Evolutionary conservation across 78 protist genomes (phyloP), one percentile per base, ranked within the genome.

Genomic region (Tieghemostelium lacteum): DNA sequence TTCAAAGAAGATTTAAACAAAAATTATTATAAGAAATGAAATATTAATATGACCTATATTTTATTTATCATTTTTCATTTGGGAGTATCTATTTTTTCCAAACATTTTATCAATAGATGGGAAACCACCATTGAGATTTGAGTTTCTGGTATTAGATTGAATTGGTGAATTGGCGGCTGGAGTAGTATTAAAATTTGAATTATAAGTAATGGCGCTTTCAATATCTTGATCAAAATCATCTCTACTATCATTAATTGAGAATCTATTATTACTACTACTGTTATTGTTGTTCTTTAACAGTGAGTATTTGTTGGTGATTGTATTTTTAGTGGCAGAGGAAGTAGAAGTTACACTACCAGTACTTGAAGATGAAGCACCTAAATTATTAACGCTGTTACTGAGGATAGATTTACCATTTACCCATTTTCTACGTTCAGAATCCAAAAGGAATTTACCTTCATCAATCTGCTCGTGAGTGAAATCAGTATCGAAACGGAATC

Each of bases 401-500:
- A n/a, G n/a, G n/a, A n/a, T n/a, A n/a, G n/a, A n/a, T n/a, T n/a
- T n/a, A 6, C 52, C 52, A 45, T 10, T 45, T 19, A 4, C 17
- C 77, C 77, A 71, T 33, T 71, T 71, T 45, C 77, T 45, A 33
- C 77, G 24, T 52, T 71, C 77, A 26, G 20, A 29, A 50, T 71
- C 77, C 6, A 71, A 24, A 26, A 71, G 12, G 31, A 33, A 50
- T 57, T 83, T 83, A 57, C 91, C 91, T 70, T 83, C 91, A 58
- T 83, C 91, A 1, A 83, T 83, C 20, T 70, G 63, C 16, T 83
- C 91, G 22, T 83, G 91, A 34, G 76, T 49, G 42, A 83, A 83
- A 40, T 83, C 91, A 2, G 3, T 22, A 26, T 87, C 93, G 40
- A 87, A 87, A 62, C 73, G 67, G 57, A 91, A 91, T 50, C 58